These are phyloP conservation scores for Paramecium pentaurelia DNA, from an alignment of 73 alveolate genomes.

Conservation along the genomic window DNA sequence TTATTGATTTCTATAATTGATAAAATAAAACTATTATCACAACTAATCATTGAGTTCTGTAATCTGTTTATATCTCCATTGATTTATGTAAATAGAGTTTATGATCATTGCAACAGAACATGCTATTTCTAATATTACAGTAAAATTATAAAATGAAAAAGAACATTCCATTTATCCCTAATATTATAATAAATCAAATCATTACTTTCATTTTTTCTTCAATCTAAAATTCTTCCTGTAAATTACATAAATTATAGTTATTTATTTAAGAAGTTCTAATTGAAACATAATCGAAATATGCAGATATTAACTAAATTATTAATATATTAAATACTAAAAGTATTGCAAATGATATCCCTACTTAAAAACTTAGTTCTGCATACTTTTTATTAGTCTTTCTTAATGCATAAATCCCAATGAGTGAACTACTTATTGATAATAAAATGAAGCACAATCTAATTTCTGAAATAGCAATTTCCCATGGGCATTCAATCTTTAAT, in stretches of 20 bases:
- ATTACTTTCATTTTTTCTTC: constrained; percentile 54
- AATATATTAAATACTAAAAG: neutral
- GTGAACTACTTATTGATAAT: neutral
- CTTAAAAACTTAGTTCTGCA: constrained; percentile 48
- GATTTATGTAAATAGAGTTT: neutral
- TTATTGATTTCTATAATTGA: neutral
- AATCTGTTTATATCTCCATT: constrained; percentile 31
- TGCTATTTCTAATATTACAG: constrained; percentile 43
- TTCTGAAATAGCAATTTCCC: constrained; percentile 68
- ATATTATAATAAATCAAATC: neutral
- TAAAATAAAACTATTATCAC: constrained; percentile 7
- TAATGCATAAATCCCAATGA: constrained; percentile 54
- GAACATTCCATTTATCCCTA: constrained; percentile 55
- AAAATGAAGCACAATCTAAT: constrained; percentile 61
- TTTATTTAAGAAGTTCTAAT: constrained; percentile 50
- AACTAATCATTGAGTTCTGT: constrained; percentile 30
- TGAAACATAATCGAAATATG: constrained; percentile 54
- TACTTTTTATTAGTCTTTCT: constrained; percentile 30
- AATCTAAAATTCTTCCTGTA: constrained; percentile 56
- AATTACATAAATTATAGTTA: constrained; percentile 55
- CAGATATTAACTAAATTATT: constrained; percentile 39
- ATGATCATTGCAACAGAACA: neutral
- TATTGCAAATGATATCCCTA: neutral
- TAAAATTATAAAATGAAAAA: constrained; percentile 39
- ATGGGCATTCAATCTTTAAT: constrained; percentile 57